A percentile compares a stretch with the other conserved stretches of the same genome.
Evolutionary conservation across 257 asterid species (phyloP).

Genomic region (Echites panduratus): DNA sequence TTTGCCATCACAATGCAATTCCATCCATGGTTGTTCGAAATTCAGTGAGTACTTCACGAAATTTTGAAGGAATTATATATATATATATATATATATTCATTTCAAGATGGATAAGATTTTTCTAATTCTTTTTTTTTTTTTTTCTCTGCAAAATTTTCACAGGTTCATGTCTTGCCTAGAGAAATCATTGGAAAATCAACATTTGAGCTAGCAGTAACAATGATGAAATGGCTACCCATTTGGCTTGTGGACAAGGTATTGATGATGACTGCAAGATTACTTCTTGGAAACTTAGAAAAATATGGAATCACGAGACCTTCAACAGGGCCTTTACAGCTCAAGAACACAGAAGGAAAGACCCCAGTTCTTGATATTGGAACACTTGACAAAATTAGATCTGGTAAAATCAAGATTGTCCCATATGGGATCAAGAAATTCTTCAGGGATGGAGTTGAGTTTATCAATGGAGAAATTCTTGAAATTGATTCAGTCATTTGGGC

Average conservation of each 20-base stretch:
- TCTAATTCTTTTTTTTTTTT: too few species aligned
- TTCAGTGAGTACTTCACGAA: conserved; percentile 42
- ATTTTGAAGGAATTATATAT: too few species aligned
- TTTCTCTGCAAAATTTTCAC: background rate
- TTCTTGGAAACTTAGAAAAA: conserved; percentile 61
- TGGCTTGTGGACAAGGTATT: conserved; percentile 62
- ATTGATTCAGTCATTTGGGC: conserved; percentile 70
- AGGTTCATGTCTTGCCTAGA: conserved; percentile 93
- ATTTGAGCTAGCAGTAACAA: conserved; percentile 45
- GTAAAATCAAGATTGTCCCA: conserved; percentile 66
- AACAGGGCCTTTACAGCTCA: conserved; percentile 74
- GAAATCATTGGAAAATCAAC: conserved; percentile 74
- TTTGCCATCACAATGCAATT: conserved; percentile 54
- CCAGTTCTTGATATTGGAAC: conserved; percentile 92
- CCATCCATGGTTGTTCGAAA: conserved; percentile 82
- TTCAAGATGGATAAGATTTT: background rate
- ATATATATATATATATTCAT: background rate
- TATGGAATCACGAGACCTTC: conserved; percentile 69
- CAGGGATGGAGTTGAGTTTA: conserved; percentile 57
- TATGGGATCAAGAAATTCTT: conserved; percentile 58
- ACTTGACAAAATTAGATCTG: conserved; percentile 57
- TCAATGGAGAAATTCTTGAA: conserved; percentile 50
- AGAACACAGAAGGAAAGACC: conserved; percentile 65
- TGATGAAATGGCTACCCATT: conserved; percentile 73
- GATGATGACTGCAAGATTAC: conserved; percentile 46